phyloP scores from a whole-genome alignment of 495 filamentous ascomycete species.

The Aspergillus affinis region DNA sequence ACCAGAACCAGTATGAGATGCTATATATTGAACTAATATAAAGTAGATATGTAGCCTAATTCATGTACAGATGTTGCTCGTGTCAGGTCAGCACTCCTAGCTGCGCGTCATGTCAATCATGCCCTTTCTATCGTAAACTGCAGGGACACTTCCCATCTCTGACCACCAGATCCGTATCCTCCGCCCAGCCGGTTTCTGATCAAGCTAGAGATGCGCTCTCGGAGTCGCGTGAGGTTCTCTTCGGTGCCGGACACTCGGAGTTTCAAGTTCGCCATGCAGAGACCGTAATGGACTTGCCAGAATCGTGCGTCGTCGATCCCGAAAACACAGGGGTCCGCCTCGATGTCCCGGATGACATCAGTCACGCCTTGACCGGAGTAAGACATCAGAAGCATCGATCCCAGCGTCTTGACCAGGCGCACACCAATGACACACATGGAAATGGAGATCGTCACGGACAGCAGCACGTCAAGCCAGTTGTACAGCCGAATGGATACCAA shows the following conservation, averaged over 20 bases:
- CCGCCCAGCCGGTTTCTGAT: slow-evolving; percentile 85
- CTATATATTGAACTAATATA: background rate
- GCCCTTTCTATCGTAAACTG: slow-evolving; percentile 45
- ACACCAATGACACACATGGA: slow-evolving; percentile 85
- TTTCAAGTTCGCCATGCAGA: slow-evolving; percentile 94
- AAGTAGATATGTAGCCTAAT: slow-evolving; percentile 1
- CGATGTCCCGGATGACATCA: slow-evolving; percentile 80
- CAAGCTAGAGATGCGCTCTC: slow-evolving; percentile 71
- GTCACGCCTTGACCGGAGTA: slow-evolving; percentile 68
- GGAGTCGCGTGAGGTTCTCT: slow-evolving; percentile 63
- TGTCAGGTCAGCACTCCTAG: background rate
- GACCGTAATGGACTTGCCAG: slow-evolving; percentile 97
- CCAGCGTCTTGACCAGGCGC: slow-evolving; percentile 78
- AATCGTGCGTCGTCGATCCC: slow-evolving; percentile 86
- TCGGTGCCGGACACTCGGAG: slow-evolving; percentile 66
- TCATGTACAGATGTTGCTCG: slow-evolving; percentile 3
- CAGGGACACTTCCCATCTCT: slow-evolving; percentile 82
- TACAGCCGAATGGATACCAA: slow-evolving; percentile 74
- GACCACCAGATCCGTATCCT: slow-evolving; percentile 76
- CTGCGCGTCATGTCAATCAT: slow-evolving; percentile 16
- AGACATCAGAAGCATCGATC: slow-evolving; percentile 92
- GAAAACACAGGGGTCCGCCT: slow-evolving; percentile 70
- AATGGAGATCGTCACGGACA: slow-evolving; percentile 75
- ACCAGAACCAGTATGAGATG: no score
- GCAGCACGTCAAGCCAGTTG: slow-evolving; percentile 74